Conservation (phyloP, 176 grass and related monocot species). For the Phoenix roebelenii region DNA sequence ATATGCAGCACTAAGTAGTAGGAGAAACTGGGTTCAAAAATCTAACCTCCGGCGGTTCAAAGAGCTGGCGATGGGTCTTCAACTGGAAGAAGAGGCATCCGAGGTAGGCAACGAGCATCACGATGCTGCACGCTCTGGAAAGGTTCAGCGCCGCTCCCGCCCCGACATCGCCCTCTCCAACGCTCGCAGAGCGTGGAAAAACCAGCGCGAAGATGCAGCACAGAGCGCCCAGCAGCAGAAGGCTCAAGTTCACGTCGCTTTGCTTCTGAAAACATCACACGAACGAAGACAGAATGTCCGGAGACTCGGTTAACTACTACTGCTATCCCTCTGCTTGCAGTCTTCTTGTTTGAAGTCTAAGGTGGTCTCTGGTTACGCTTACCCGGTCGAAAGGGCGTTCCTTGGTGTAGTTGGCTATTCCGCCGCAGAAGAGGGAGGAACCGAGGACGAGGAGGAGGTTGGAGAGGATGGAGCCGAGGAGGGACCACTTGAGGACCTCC, state of each 20-base stretch:
- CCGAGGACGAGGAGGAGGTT: conserved; percentile 68
- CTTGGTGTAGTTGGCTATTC: conserved; percentile 39
- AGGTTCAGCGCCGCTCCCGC: conserved; percentile 21
- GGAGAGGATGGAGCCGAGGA: conserved; percentile 55
- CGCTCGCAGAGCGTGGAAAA: conserved; percentile 13
- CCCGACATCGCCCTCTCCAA: not conserved
- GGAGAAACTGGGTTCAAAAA: not conserved
- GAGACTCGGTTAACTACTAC: not conserved
- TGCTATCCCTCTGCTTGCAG: not conserved
- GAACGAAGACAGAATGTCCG: not conserved
- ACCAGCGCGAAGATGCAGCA: conserved; percentile 27
- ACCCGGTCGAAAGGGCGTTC: conserved; percentile 38
- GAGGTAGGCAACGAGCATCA: conserved; percentile 49
- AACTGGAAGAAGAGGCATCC: conserved; percentile 50
- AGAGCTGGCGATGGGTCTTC: conserved; percentile 46
- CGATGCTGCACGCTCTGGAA: conserved; percentile 41
- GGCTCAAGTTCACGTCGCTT: conserved; percentile 40
- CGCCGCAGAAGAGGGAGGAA: conserved; percentile 44
- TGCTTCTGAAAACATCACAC: conserved; percentile 31
- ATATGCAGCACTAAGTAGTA: too few relatives aligned
- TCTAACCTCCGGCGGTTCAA: conserved; percentile 35
- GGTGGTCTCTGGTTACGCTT: not conserved
- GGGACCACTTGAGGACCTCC: conserved; percentile 57
- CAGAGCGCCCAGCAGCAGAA: conserved; percentile 37
- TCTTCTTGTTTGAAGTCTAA: not conserved